Base-by-base conservation (phyloP, 2,329 filamentous ascomycete species). In the Colletotrichum sp. region DNA sequence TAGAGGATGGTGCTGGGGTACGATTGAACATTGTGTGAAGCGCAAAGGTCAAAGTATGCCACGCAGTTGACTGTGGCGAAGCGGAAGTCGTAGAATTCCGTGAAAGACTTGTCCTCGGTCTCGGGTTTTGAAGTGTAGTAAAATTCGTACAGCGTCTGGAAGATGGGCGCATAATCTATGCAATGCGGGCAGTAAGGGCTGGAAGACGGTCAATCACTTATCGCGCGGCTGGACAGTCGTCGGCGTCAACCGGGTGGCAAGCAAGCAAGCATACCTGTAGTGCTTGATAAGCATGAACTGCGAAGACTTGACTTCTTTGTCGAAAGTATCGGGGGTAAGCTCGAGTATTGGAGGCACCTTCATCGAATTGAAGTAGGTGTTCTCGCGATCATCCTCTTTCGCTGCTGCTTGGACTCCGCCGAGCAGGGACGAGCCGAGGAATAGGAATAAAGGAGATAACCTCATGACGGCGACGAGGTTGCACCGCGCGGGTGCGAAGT, bases 111-210 rank as follows among this genome's bases (percentile, higher is more conserved):
- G 86, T 91, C 78, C 83, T 88, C 80, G 86, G 90, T 86, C 84
- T 87, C 80, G 18, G 94, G 93, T 80, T 95, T 93, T 49, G 95
- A 97, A 49, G 96, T 98, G 87, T 95, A 88, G 87, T 98, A 99
- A 85, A 93, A 98, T 87, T 99, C 97, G 89, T 99, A 98, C 16
- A 96, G 85, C 7, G 96, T 98, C 86, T 99, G 96, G 89, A 92
- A 98, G 67, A 92, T 93, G 9, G 97, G 97, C 68, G 95, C 95
- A 81, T 95, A 95, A 66, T 90, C 88, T 83, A 90, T 90, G 87
- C 96, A 98, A 85, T 98, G 95, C 63, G 89, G 90, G 85, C 91
- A 92, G 79, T 88, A 91, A 13, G 91, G 91, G 80, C 91, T 92
- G 80, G 78, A 49, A 76, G 52, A 32, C 21, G 6, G 39, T 69